Percentiles rank a stretch among this genome's conserved stretches.
phyloP scores from a whole-genome alignment of 805 yeast genomes.

The Kockiozyma suomiensis region DNA sequence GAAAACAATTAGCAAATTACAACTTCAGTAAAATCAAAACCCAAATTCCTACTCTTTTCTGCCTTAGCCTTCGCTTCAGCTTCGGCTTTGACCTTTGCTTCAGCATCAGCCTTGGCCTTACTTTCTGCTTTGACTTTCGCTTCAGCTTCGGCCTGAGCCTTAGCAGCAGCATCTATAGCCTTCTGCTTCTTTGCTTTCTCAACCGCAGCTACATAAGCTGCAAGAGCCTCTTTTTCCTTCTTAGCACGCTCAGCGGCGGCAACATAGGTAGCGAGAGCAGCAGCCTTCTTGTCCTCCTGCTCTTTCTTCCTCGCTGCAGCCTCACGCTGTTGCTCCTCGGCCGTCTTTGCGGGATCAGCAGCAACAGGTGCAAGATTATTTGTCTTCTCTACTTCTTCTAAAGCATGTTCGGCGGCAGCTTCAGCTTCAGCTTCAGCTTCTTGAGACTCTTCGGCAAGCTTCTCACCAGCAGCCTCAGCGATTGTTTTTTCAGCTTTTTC shows the following conservation, averaged over 20 bases:
- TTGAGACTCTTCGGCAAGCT: slow-evolving; percentile 9
- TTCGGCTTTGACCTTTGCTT: neutral
- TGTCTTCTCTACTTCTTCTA: slow-evolving; percentile 8
- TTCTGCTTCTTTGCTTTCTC: slow-evolving; percentile 12
- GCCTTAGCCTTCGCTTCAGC: slow-evolving; percentile 1
- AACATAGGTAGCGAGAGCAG: slow-evolving; percentile 15
- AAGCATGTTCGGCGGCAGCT: slow-evolving; percentile 11
- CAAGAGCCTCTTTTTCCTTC: slow-evolving; percentile 12
- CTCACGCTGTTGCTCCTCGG: slow-evolving; percentile 6
- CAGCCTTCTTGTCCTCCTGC: slow-evolving; percentile 16
- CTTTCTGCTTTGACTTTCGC: neutral
- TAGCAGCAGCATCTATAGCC: slow-evolving; percentile 1
- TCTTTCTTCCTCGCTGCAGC: slow-evolving; percentile 11
- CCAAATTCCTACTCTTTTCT: slow-evolving; percentile 6
- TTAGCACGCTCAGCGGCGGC: slow-evolving; percentile 20
- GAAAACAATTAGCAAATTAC: neutral
- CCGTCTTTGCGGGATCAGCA: slow-evolving; percentile 8
- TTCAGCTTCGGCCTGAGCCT: neutral
- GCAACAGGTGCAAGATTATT: neutral
- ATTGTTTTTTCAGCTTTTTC: neutral
- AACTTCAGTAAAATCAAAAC: neutral
- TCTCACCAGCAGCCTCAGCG: slow-evolving; percentile 12
- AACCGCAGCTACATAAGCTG: slow-evolving; percentile 17
- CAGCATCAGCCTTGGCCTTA: neutral
- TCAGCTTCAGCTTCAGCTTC: slow-evolving; percentile 16